A percentile compares a stretch with the other conserved stretches of the same genome.
Evolutionary conservation across 1,284 basidiomycete species (phyloP).

Genomic region (Thelephora terrestris): DNA sequence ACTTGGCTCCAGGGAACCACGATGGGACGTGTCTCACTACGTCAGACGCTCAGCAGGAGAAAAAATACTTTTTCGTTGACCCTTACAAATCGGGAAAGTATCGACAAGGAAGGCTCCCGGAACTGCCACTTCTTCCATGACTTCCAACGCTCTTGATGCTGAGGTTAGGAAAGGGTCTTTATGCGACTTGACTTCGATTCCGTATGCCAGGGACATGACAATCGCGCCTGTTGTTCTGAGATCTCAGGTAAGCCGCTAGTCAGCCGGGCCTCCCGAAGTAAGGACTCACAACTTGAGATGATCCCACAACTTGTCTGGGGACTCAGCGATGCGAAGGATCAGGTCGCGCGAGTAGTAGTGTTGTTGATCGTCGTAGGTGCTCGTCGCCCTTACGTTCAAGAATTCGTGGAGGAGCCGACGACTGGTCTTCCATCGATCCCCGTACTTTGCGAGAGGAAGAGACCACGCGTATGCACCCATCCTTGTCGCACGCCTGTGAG

Average conservation of each 20-base stretch:
- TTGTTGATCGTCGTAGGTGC: not conserved
- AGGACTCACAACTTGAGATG: constrained; percentile 9
- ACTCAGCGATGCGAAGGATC: constrained; percentile 5
- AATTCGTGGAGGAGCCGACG: constrained; percentile 15
- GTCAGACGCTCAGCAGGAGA: not conserved
- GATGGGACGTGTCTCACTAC: constrained; percentile 27
- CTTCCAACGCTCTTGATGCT: constrained; percentile 20
- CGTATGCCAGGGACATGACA: constrained; percentile 23
- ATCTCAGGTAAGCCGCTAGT: constrained; percentile 4
- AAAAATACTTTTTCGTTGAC: not conserved
- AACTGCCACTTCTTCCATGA: constrained; percentile 16
- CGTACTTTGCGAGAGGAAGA: constrained; percentile 13
- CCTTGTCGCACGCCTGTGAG: constrained; percentile 3
- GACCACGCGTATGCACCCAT: constrained; percentile 11
- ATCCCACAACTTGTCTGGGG: constrained; percentile 8
- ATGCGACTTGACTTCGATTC: constrained; percentile 18
- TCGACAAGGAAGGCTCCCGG: constrained; percentile 25
- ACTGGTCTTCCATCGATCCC: constrained; percentile 13
- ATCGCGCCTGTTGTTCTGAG: constrained; percentile 20
- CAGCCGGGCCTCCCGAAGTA: not conserved
- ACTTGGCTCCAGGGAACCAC: constrained; percentile 33
- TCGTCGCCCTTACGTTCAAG: constrained; percentile 10
- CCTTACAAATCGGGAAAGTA: constrained; percentile 20
- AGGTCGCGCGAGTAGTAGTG: constrained; percentile 4
- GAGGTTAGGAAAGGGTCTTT: constrained; percentile 20